phyloP scores from a whole-genome alignment of 768 basidiomycete species.

The Mycena albidolilacea region DNA sequence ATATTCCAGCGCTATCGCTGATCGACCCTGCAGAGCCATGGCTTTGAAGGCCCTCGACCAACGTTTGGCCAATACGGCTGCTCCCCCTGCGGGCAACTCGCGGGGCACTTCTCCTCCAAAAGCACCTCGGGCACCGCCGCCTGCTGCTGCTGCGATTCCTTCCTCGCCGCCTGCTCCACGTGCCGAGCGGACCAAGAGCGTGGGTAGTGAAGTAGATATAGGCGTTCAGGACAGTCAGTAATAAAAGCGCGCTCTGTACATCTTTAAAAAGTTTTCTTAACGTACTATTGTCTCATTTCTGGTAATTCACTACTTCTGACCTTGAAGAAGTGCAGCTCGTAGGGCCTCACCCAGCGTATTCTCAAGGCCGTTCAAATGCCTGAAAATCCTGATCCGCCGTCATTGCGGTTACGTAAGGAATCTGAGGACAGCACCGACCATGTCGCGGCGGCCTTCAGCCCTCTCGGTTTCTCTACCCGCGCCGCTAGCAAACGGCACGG shows the following conservation, averaged over 20 bases:
- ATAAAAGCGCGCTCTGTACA: constrained; percentile 36
- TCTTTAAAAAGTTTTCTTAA: constrained; percentile 32
- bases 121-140: constrained; percentile 50
- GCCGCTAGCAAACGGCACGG: constrained; percentile 45
- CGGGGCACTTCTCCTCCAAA: constrained; percentile 50
- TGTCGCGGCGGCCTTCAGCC: constrained; percentile 47
- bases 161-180: constrained; percentile 42
- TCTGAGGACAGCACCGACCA: constrained; percentile 32
- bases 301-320: constrained; percentile 17
- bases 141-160: constrained; percentile 50
- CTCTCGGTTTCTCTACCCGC: constrained; percentile 40
- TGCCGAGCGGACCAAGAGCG: constrained; percentile 55
- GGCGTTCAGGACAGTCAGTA: constrained; percentile 54
- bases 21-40: constrained; percentile 76
- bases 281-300: constrained; percentile 27
- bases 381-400: not conserved
- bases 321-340: not conserved
- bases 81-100: constrained; percentile 56
- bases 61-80: constrained; percentile 79
- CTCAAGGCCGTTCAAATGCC: too few relatives aligned
- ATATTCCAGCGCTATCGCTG: constrained; percentile 23
- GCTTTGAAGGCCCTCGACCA: constrained; percentile 98
- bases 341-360: too few relatives aligned
- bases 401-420: constrained; percentile 24
- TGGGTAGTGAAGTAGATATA: constrained; percentile 50